Conservation (phyloP, 331 rosid genomes). For the Pyracantha coccinea region DNA sequence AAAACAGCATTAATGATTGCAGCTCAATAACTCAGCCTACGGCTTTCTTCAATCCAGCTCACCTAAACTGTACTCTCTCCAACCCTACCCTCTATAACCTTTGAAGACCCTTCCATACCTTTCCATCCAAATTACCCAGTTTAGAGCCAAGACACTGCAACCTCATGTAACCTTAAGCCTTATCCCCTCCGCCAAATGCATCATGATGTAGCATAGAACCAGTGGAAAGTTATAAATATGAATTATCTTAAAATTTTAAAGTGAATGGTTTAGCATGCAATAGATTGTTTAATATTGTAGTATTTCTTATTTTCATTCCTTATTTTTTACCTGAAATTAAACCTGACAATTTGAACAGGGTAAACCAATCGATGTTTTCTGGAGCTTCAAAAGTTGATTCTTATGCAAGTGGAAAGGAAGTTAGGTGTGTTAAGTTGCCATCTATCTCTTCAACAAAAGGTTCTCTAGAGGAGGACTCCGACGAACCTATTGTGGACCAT, state of each 20-base stretch:
- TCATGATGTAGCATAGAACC: neutral
- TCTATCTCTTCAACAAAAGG: conserved; percentile 52
- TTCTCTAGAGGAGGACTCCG: conserved; percentile 38
- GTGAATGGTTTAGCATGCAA: neutral
- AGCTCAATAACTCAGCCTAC: neutral
- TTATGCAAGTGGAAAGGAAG: conserved; percentile 73
- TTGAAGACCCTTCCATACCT: neutral
- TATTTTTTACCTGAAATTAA: neutral
- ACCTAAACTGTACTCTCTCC: neutral
- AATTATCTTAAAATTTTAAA: neutral
- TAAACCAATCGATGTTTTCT: conserved; percentile 72
- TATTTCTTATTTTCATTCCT: neutral
- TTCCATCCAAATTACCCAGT: neutral
- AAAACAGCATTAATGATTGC: neutral
- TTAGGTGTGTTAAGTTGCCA: conserved; percentile 69
- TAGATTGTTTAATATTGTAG: neutral
- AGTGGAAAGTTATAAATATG: neutral
- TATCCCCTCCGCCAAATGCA: neutral
- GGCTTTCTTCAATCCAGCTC: neutral
- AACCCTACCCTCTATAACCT: neutral
- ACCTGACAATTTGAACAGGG: conserved; percentile 46
- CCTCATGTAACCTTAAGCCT: neutral
- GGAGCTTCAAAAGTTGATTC: conserved; percentile 55
- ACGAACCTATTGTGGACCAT: conserved; percentile 15
- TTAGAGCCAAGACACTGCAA: neutral